These are phyloP conservation scores for Phylloporus scabripes DNA, from an alignment of 768 basidiomycete genomes.

Conservation along the genomic window DNA sequence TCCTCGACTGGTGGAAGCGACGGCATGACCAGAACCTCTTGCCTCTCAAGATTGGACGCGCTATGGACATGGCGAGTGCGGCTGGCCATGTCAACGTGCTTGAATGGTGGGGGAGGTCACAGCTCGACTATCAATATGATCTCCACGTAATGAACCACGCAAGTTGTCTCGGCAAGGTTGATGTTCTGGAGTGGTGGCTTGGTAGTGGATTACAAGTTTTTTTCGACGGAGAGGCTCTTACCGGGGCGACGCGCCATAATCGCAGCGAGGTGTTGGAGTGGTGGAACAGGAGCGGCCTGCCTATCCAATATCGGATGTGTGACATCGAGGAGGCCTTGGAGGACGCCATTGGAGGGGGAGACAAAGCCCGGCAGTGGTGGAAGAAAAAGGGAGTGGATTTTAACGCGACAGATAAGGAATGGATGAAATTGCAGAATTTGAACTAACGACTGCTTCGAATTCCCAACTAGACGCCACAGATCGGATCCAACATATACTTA, in stretches of 20 bases:
- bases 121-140: slow-evolving; percentile 75
- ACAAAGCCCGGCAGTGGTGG: slow-evolving; percentile 77
- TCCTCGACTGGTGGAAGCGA: slow-evolving; percentile 80
- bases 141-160: slow-evolving; percentile 72
- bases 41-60: slow-evolving; percentile 74
- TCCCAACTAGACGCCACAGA: background rate
- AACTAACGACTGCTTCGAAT: slow-evolving; percentile 38
- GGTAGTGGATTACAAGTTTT: slow-evolving; percentile 69
- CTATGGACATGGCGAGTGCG: slow-evolving; percentile 80
- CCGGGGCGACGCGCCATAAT: slow-evolving; percentile 76
- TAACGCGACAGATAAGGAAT: slow-evolving; percentile 78
- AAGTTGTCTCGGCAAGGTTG: slow-evolving; percentile 72
- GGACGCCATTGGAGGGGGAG: slow-evolving; percentile 79
- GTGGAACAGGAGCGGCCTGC: slow-evolving; percentile 78
- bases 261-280: slow-evolving; percentile 79
- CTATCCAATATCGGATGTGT: slow-evolving; percentile 84
- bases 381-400: slow-evolving; percentile 75
- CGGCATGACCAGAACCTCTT: slow-evolving; percentile 45
- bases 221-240: slow-evolving; percentile 76
- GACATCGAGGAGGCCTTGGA: slow-evolving; percentile 90
- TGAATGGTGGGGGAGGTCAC: slow-evolving; percentile 82
- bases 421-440: slow-evolving; percentile 77
- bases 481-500: background rate
- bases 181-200: slow-evolving; percentile 81
- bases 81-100: slow-evolving; percentile 71